Conservation (phyloP, 2,329 filamentous ascomycete genomes). For the Ophiocordyceps camponoti-saundersi region DNA sequence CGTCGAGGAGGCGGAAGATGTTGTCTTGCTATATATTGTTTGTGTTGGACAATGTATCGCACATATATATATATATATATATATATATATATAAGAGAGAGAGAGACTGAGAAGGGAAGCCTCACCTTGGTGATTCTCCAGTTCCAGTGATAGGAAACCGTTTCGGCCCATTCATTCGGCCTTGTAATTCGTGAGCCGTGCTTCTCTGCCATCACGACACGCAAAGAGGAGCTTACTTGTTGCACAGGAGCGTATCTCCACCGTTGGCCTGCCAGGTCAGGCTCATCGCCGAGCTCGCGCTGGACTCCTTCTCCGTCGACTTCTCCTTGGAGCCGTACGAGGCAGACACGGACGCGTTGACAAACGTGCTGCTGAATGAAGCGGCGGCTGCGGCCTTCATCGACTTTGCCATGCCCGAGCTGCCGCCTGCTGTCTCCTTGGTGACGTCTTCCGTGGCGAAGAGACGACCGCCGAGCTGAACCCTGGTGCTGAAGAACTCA, state of each 20-base stretch:
- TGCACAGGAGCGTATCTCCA: slow-evolving; percentile 2
- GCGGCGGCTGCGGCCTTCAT: slow-evolving; percentile 1
- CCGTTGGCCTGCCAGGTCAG: slow-evolving; percentile 3
- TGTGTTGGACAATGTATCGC: too few relatives aligned
- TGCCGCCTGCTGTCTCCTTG: not conserved
- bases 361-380: not conserved
- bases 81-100: too few relatives aligned
- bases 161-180: slow-evolving; percentile 1
- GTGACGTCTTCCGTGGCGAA: slow-evolving; percentile 2
- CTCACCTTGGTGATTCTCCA: slow-evolving; percentile 2
- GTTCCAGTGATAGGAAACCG: slow-evolving; percentile 2
- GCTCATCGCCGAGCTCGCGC: not conserved
- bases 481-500: slow-evolving; percentile 1
- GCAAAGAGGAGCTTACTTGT: not conserved
- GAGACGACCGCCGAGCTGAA: slow-evolving; percentile 2
- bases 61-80: too few relatives aligned
- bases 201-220: not conserved
- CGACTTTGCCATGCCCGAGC: not conserved
- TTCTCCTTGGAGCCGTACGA: not conserved
- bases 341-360: not conserved
- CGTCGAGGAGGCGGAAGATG: not conserved
- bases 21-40: slow-evolving; percentile 1
- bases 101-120: not conserved
- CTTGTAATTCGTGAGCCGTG: too few relatives aligned
- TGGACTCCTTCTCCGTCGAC: not conserved